Evolutionary conservation across 192 early-diverging fungal species (phyloP).

Genomic region (Podochytrium sp.): DNA sequence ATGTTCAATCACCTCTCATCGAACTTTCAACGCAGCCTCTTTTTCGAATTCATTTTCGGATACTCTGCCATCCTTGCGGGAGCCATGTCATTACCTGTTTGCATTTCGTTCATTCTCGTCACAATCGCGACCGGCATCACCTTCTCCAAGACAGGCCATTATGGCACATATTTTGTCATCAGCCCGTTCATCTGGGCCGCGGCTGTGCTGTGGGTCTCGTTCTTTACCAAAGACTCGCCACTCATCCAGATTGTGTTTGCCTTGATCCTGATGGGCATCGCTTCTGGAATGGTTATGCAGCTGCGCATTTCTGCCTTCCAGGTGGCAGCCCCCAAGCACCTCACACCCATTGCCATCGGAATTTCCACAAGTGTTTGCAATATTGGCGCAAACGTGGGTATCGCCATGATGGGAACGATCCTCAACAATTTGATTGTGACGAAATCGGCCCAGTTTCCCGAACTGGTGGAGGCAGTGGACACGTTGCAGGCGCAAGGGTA

Average conservation of each 20-base stretch:
- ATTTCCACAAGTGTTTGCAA: neutral
- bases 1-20: slow-evolving; percentile 11
- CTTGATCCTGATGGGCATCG: slow-evolving; percentile 72
- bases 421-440: slow-evolving; percentile 27
- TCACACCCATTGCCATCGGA: slow-evolving; percentile 73
- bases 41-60: slow-evolving; percentile 81
- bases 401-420: slow-evolving; percentile 42
- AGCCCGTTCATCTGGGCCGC: slow-evolving; percentile 64
- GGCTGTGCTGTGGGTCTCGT: slow-evolving; percentile 67
- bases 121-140: slow-evolving; percentile 67
- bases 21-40: slow-evolving; percentile 34
- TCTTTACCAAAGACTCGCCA: slow-evolving; percentile 56
- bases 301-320: slow-evolving; percentile 75
- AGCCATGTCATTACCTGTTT: slow-evolving; percentile 71
- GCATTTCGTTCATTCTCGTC: slow-evolving; percentile 70
- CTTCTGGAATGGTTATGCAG: slow-evolving; percentile 75
- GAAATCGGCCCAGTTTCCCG: neutral
- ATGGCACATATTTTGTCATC: slow-evolving; percentile 63
- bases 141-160: slow-evolving; percentile 52
- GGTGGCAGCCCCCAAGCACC: slow-evolving; percentile 58
- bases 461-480: neutral
- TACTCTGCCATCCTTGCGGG: slow-evolving; percentile 76
- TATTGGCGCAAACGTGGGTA: slow-evolving; percentile 28
- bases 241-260: slow-evolving; percentile 58
- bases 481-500: neutral